Conservation (phyloP, 768 basidiomycete genomes). For the Phylloporus scabripes region DNA sequence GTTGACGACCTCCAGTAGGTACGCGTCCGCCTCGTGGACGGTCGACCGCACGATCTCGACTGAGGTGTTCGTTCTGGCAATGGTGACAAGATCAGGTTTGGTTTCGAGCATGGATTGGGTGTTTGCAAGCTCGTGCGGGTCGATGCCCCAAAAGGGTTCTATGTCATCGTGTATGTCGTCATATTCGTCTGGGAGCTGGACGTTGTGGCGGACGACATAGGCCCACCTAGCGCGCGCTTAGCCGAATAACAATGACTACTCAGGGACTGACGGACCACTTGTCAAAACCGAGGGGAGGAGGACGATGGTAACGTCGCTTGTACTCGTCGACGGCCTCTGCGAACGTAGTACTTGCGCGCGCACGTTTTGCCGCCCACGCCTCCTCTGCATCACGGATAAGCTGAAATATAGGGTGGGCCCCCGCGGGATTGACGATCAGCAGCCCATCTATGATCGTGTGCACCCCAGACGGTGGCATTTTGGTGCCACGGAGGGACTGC, state of each 20-base stretch:
- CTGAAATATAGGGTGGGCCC: constrained; percentile 41
- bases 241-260: rapidly evolving
- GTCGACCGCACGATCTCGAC: constrained; percentile 16
- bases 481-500: not conserved
- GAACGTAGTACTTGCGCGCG: constrained; percentile 34
- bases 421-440: constrained; percentile 31
- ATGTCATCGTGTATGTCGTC: constrained; percentile 40
- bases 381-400: constrained; percentile 34
- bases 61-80: constrained; percentile 19
- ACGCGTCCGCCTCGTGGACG: constrained; percentile 1
- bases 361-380: constrained; percentile 33
- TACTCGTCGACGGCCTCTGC: constrained; percentile 37
- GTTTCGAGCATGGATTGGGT: constrained; percentile 21
- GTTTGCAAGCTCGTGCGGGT: constrained; percentile 23
- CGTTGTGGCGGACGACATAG: constrained; percentile 35
- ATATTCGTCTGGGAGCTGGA: constrained; percentile 43
- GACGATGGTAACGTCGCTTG: constrained; percentile 28
- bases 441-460: constrained; percentile 30
- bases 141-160: constrained; percentile 34
- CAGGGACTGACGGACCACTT: constrained; percentile 30
- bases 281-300: constrained; percentile 40
- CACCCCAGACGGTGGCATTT: not conserved
- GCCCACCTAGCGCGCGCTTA: constrained; percentile 32
- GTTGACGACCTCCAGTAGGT: constrained; percentile 1
- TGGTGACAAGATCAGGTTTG: constrained; percentile 10